Evolutionary conservation across 192 early-diverging fungal species (phyloP), one percentile per base, ranked within the genome.

Genomic region (Phycomyces nitens): DNA sequence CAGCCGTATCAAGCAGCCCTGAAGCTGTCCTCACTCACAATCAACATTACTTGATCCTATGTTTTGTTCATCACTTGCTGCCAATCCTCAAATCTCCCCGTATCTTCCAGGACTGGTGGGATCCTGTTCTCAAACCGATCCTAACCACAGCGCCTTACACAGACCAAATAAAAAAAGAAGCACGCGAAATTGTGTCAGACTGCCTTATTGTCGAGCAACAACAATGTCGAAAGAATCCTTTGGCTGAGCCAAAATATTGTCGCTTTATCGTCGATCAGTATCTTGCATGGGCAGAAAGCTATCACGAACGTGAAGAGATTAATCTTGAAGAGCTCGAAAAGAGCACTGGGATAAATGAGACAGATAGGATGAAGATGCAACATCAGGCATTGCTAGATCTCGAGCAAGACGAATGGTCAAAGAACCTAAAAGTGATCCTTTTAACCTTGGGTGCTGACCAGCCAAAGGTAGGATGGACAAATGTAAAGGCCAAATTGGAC

Each of bases 401-500:
- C 15, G 69, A 71, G 22, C 64, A 76, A 34, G 66, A 76, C 24
- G 65, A 71, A 34, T 76, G 74, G 74, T 71, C 68, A 4, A 69
- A 50, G 21, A 76, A 76, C 38, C 26, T 76, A 26, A 58, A 55
- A 10, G 20, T 38, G 1, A 65, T 76, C n/a, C 24, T 76, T 9
- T 14, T 70, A 0, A 22, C 53, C 1, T 41, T 76, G 16, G 74
- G 74, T 34, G 65, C 64, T 22, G 63, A 61, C 7, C 47, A 67
- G 47, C 60, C 74, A 41, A 76, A 76, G 66, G 72, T 73, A 67
- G 2, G 18, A 41, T 29, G 18, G 39, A 38, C 10, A 12, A 8
- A 20, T 1, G 18, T 47, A 47, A 47, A 18, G 11, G 15, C 3
- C 44, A 47, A 34, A 2, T 5, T 34, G 7, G 29, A 34, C 7